phyloP scores from a whole-genome alignment of 305 asterid genomes.

The Fraxinus nigra region DNA sequence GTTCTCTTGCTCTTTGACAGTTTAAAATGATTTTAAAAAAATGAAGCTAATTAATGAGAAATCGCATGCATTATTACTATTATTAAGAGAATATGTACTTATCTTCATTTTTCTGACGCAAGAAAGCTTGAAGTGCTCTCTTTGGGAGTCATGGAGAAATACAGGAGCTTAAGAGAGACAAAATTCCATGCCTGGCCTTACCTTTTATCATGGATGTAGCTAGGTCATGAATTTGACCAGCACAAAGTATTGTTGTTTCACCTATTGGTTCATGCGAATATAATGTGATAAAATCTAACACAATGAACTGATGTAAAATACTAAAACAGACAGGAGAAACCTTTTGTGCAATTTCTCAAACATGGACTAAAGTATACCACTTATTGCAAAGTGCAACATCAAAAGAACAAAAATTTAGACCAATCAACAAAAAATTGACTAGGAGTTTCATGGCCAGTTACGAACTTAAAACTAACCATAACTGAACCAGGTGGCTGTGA shows the following conservation, averaged over 20 bases:
- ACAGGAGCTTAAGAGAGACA: neutral
- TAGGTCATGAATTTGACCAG: neutral
- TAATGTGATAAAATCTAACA: neutral
- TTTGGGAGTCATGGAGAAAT: neutral
- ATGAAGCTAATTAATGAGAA: neutral
- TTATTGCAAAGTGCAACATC: neutral
- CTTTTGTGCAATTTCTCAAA: neutral
- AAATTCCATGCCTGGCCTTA: neutral
- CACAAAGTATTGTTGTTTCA: neutral
- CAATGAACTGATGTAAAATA: neutral
- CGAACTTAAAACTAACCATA: slow-evolving; percentile 53
- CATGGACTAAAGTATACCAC: neutral
- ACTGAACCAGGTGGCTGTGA: slow-evolving; percentile 99
- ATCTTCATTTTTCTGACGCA: neutral
- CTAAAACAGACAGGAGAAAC: neutral
- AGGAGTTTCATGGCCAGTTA: neutral
- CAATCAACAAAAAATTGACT: neutral
- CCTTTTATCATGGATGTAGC: neutral
- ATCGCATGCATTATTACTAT: neutral
- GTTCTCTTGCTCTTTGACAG: neutral
- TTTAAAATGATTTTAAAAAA: neutral
- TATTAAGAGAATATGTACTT: neutral
- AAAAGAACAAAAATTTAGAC: neutral
- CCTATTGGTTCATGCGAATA: neutral
- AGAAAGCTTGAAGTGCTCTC: neutral